These are phyloP conservation scores for Nadsonia starkeyi-henricii DNA, from an alignment of 1,139 yeast species.

Conservation along the genomic window DNA sequence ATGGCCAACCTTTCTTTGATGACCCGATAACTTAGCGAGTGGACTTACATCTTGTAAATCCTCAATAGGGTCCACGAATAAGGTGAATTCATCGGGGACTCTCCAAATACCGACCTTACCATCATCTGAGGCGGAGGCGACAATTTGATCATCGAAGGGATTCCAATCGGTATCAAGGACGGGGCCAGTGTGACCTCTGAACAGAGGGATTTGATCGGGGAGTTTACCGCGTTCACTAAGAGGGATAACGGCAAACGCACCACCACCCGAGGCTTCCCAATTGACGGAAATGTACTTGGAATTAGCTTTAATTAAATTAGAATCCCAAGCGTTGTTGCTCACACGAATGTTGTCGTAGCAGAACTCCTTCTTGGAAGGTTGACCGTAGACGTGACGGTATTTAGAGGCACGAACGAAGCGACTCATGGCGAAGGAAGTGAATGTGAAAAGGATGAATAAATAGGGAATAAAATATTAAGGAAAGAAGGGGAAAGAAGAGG, in stretches of 20 bases:
- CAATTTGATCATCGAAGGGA: slow-evolving; percentile 65
- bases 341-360: slow-evolving; percentile 67
- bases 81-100: slow-evolving; percentile 46
- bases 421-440: background rate
- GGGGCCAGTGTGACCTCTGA: slow-evolving; percentile 91
- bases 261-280: slow-evolving; percentile 95
- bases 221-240: slow-evolving; percentile 78
- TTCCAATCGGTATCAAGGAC: slow-evolving; percentile 90
- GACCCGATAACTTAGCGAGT: slow-evolving; percentile 60
- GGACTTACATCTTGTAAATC: slow-evolving; percentile 62
- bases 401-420: slow-evolving; percentile 93
- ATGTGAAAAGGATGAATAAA: background rate
- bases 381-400: slow-evolving; percentile 92
- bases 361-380: slow-evolving; percentile 73
- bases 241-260: slow-evolving; percentile 91
- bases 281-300: slow-evolving; percentile 77
- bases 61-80: slow-evolving; percentile 26
- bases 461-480: background rate
- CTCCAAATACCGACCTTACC: slow-evolving; percentile 80
- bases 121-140: slow-evolving; percentile 86
- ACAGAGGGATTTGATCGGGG: slow-evolving; percentile 84
- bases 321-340: slow-evolving; percentile 89
- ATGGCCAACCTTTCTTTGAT: slow-evolving; percentile 88
- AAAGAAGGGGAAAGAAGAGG: background rate
- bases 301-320: slow-evolving; percentile 56